Conservation (phyloP, 768 basidiomycete genomes). For the Phaffia tasmanica region DNA sequence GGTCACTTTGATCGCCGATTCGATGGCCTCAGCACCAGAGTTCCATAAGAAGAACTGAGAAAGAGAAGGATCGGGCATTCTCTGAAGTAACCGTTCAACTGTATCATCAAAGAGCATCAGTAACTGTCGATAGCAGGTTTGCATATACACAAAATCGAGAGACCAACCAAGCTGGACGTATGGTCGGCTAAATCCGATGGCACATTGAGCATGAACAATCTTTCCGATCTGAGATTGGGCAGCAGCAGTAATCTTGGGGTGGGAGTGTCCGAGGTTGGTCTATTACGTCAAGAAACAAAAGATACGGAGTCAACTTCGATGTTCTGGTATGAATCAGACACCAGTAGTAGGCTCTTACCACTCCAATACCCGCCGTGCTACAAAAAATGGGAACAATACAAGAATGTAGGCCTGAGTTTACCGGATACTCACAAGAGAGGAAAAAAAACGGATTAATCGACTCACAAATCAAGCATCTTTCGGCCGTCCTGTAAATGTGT, state of each 20-base stretch:
- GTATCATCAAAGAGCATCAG: neutral
- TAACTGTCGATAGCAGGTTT: neutral
- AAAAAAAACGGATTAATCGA: too few species aligned
- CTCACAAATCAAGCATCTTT: constrained; percentile 59
- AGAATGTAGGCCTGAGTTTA: constrained; percentile 45
- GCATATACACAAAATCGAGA: neutral
- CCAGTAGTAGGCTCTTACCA: constrained; percentile 3
- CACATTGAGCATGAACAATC: constrained; percentile 45
- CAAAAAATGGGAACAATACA: neutral
- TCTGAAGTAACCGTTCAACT: constrained; percentile 68
- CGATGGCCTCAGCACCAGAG: constrained; percentile 87
- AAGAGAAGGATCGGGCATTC: constrained; percentile 81
- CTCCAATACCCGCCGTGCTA: constrained; percentile 25
- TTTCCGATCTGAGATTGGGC: constrained; percentile 67
- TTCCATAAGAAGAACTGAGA: constrained; percentile 83
- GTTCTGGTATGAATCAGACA: neutral
- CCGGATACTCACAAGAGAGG: too few species aligned
- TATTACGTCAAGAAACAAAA: neutral
- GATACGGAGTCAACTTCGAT: neutral
- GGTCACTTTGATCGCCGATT: constrained; percentile 80
- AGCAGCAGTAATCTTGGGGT: constrained; percentile 72
- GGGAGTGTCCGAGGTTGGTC: constrained; percentile 55
- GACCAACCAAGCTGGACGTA: constrained; percentile 55
- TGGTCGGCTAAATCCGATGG: constrained; percentile 75
- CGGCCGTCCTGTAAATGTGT: constrained; percentile 49